These are phyloP conservation scores for Vitis rupestris DNA, from an alignment of 164 flowering plant genomes.

Conservation along the genomic window DNA sequence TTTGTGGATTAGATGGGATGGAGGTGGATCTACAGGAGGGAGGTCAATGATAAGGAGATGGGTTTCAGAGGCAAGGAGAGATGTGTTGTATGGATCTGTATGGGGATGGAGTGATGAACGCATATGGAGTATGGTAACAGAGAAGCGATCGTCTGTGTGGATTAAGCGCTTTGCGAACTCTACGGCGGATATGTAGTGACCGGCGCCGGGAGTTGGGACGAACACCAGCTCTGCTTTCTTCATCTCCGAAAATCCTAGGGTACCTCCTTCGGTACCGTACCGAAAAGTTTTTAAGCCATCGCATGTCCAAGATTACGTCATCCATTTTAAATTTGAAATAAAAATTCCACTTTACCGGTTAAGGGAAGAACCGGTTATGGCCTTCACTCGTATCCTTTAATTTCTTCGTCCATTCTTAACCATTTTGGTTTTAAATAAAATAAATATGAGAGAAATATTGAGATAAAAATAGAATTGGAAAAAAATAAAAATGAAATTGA, in stretches of 20 bases:
- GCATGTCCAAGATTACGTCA: too few species aligned
- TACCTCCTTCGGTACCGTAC: too few species aligned
- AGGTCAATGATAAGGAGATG: slow-evolving; percentile 1
- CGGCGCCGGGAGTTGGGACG: slow-evolving; percentile 17
- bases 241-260: neutral
- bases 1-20: neutral
- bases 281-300: too few species aligned
- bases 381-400: too few species aligned
- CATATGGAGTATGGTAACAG: slow-evolving; percentile 19
- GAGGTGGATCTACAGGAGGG: slow-evolving; percentile 11
- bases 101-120: neutral
- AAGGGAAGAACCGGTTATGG: too few species aligned
- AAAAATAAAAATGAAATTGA: too few species aligned
- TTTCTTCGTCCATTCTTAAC: too few species aligned
- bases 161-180: slow-evolving; percentile 16
- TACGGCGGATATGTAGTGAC: slow-evolving; percentile 17
- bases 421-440: too few species aligned
- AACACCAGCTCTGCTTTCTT: slow-evolving; percentile 13
- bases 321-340: too few species aligned
- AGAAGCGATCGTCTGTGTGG: neutral
- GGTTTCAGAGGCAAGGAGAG: neutral
- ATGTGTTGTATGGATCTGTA: neutral
- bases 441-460: too few species aligned
- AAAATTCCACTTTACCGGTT: too few species aligned
- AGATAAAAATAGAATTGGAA: too few species aligned